Percentiles rank a stretch among this genome's conserved stretches.
These are phyloP conservation scores for Daldinia sp. DNA, from an alignment of 2,329 filamentous ascomycete genomes.

Conservation along the genomic window DNA sequence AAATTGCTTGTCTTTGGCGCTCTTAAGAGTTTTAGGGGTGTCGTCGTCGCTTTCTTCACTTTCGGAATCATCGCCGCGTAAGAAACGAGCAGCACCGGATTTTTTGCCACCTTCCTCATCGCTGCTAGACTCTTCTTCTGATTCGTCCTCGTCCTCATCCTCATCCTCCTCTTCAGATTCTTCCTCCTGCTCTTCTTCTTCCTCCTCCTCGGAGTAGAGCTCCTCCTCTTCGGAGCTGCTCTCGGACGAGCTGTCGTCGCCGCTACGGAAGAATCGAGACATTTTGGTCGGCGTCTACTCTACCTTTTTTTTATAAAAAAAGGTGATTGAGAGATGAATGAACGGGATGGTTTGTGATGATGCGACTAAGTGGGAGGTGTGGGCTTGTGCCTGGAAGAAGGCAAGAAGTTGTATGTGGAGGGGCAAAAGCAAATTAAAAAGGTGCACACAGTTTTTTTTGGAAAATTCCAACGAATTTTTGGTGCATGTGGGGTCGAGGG, in stretches of 20 bases:
- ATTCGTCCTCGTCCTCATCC: constrained; percentile 61
- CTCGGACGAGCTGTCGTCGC: constrained; percentile 92
- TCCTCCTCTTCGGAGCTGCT: constrained; percentile 96
- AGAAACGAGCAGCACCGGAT: constrained; percentile 82
- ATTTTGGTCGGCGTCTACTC: constrained; percentile 53
- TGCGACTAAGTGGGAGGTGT: constrained; percentile 14
- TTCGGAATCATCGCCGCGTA: constrained; percentile 77
- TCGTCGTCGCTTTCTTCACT: constrained; percentile 90
- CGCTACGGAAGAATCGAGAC: constrained; percentile 97
- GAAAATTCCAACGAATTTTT: constrained; percentile 47
- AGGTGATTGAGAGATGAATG: neutral
- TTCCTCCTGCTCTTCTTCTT: constrained; percentile 65
- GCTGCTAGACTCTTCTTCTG: constrained; percentile 65
- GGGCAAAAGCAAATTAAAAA: constrained; percentile 38
- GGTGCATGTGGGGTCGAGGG: constrained; percentile 43
- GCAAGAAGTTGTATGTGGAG: constrained; percentile 36
- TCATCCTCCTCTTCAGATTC: constrained; percentile 62
- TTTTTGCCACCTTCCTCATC: constrained; percentile 70
- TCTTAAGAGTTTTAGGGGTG: constrained; percentile 86
- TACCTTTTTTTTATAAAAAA: neutral
- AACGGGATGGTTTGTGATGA: neutral
- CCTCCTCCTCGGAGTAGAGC: constrained; percentile 84
- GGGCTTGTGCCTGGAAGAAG: constrained; percentile 9
- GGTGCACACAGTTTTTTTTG: constrained; percentile 39
- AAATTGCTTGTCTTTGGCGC: constrained; percentile 95